phyloP scores from a whole-genome alignment of 257 asterid species.

The Gentiana straminea region DNA sequence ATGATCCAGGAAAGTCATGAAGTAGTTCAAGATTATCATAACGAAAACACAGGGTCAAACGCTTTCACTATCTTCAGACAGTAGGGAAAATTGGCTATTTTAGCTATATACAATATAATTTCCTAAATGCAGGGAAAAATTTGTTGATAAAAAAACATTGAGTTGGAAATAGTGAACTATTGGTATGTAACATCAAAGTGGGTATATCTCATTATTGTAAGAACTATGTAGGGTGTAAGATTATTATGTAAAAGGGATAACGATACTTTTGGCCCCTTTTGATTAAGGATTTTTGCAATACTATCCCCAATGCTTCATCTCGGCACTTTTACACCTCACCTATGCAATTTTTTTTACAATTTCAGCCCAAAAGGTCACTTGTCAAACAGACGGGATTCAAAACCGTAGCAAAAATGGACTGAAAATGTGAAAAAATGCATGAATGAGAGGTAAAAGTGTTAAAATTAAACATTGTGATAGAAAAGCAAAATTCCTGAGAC shows the following conservation, averaged over 20 bases:
- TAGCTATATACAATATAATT: background rate
- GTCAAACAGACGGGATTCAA: too few species aligned
- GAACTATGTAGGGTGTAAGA: background rate
- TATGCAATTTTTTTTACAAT: too few species aligned
- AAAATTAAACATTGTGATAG: too few species aligned
- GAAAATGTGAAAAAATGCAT: too few species aligned
- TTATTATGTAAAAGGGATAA: background rate
- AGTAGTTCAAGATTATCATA: conserved; percentile 7
- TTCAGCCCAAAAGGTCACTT: too few species aligned
- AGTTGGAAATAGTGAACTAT: background rate
- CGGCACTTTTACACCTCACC: too few species aligned
- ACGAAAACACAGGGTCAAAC: background rate
- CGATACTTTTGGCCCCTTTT: too few species aligned
- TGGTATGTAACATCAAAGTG: background rate
- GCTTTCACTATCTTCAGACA: background rate
- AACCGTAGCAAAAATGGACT: too few species aligned
- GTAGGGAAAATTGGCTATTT: background rate
- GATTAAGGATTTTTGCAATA: too few species aligned
- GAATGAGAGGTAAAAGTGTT: too few species aligned
- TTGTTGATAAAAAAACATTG: background rate
- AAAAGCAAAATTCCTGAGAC: too few species aligned
- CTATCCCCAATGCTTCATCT: too few species aligned
- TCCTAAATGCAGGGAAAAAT: conserved; percentile 1
- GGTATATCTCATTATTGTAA: background rate
- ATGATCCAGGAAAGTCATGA: conserved; percentile 11